Evolutionary conservation across 805 yeast species (phyloP).

Genomic region (Metschnikowia vanudenii): DNA sequence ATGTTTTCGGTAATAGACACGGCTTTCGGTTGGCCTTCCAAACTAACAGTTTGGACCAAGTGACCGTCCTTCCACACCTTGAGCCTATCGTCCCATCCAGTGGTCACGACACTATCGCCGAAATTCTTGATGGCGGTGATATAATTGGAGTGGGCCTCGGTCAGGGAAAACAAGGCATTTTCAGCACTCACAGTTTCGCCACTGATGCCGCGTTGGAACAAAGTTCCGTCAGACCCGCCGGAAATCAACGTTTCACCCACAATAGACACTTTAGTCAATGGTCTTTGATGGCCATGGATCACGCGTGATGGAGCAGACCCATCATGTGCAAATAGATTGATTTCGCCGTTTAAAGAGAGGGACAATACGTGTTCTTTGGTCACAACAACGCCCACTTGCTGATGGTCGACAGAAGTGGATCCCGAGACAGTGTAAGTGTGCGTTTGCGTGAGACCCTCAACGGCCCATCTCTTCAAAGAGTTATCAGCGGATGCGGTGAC

Average conservation of each 20-base stretch:
- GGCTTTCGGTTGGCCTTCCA: constrained; percentile 38
- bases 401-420: constrained; percentile 48
- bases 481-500: constrained; percentile 86
- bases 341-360: constrained; percentile 67
- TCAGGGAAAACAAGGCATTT: constrained; percentile 21
- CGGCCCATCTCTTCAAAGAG: constrained; percentile 64
- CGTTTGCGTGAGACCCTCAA: constrained; percentile 34
- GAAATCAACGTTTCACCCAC: constrained; percentile 40
- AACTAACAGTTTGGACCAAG: constrained; percentile 13
- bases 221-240: constrained; percentile 82
- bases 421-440: constrained; percentile 48
- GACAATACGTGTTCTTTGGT: constrained; percentile 62
- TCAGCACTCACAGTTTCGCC: constrained; percentile 10
- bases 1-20: constrained; percentile 23
- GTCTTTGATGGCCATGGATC: constrained; percentile 77
- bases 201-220: constrained; percentile 55
- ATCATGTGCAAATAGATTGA: constrained; percentile 55
- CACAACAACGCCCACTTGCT: constrained; percentile 77
- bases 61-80: constrained; percentile 35
- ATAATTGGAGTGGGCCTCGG: constrained; percentile 58
- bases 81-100: constrained; percentile 88
- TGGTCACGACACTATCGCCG: constrained; percentile 40
- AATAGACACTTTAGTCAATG: constrained; percentile 60
- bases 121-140: constrained; percentile 50
- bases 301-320: constrained; percentile 30